These are phyloP conservation scores for Capniomyces stellatus DNA, from an alignment of 371 early-diverging fungal genomes.

Conservation along the genomic window DNA sequence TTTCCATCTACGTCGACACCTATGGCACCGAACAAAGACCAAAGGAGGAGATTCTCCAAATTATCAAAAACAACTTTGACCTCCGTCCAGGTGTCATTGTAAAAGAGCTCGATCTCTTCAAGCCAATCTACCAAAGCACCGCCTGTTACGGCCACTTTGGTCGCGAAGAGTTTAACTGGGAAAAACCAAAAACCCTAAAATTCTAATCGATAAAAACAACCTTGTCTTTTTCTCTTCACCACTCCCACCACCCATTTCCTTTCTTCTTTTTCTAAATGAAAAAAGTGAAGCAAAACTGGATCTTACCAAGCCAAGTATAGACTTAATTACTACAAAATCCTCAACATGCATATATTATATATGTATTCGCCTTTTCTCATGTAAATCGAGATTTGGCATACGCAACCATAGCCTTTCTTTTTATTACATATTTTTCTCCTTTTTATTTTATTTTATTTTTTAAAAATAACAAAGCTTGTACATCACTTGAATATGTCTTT, in stretches of 20 bases:
- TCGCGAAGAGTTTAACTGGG: slow-evolving; percentile 92
- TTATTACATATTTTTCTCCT: no score
- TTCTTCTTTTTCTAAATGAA: background rate
- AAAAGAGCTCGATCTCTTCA: slow-evolving; percentile 89
- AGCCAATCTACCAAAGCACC: slow-evolving; percentile 95
- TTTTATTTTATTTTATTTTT: no score
- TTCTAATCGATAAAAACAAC: slow-evolving; percentile 28
- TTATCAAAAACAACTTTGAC: slow-evolving; percentile 95
- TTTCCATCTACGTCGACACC: slow-evolving; percentile 93
- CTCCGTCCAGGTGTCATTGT: slow-evolving; percentile 97
- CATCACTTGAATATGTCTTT: no score
- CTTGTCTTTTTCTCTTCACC: background rate
- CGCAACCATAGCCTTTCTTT: no score
- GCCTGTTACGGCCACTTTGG: slow-evolving; percentile 99
- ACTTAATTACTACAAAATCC: no score
- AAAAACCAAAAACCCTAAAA: slow-evolving; percentile 77
- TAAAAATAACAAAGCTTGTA: no score
- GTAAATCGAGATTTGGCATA: no score
- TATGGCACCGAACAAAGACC: slow-evolving; percentile 87
- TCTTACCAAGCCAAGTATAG: no score
- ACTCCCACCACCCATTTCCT: background rate
- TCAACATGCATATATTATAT: no score
- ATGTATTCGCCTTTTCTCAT: no score
- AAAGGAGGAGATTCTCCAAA: slow-evolving; percentile 74
- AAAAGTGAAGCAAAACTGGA: no score